Conservation (phyloP, 306 rosid species). For the Vigna hirtella region DNA sequence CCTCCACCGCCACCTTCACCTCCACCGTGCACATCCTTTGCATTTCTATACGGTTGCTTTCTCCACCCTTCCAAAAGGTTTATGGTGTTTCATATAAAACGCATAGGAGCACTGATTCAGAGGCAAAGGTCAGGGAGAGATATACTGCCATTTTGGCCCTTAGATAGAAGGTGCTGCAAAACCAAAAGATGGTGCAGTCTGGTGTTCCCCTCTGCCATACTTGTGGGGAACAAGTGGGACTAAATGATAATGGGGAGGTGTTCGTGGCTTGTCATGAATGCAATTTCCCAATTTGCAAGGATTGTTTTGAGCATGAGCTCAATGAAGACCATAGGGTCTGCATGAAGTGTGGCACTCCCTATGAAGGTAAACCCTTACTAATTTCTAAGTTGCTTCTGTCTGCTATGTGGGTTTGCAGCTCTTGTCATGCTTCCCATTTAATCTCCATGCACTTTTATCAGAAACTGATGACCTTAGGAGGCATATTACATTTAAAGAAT, state of each 20-base stretch:
- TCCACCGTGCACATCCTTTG: conserved; percentile 45
- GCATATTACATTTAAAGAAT: conserved; percentile 10
- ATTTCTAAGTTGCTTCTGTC: not conserved
- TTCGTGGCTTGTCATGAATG: conserved; percentile 84
- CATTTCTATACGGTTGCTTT: conserved; percentile 41
- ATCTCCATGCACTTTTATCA: not conserved
- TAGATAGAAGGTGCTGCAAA: conserved; percentile 22
- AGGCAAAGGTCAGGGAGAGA: conserved; percentile 37
- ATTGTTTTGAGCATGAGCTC: conserved; percentile 67
- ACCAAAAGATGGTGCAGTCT: conserved; percentile 68
- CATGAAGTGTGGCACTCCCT: conserved; percentile 76
- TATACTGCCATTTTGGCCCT: conserved; percentile 32
- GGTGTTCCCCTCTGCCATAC: conserved; percentile 72
- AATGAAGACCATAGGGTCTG: conserved; percentile 74
- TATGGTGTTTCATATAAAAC: conserved; percentile 54
- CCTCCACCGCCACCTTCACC: conserved; percentile 60
- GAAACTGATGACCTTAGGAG: not conserved
- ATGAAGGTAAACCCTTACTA: conserved; percentile 55
- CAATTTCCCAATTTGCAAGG: conserved; percentile 78
- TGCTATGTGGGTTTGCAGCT: conserved; percentile 9
- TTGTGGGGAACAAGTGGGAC: conserved; percentile 78
- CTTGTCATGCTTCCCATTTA: not conserved
- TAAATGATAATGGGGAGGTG: conserved; percentile 70
- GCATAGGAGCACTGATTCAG: conserved; percentile 29
- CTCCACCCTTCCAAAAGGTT: conserved; percentile 37